Base-by-base conservation (phyloP, 495 filamentous ascomycete genomes). In the Daldinia caldariorum region DNA sequence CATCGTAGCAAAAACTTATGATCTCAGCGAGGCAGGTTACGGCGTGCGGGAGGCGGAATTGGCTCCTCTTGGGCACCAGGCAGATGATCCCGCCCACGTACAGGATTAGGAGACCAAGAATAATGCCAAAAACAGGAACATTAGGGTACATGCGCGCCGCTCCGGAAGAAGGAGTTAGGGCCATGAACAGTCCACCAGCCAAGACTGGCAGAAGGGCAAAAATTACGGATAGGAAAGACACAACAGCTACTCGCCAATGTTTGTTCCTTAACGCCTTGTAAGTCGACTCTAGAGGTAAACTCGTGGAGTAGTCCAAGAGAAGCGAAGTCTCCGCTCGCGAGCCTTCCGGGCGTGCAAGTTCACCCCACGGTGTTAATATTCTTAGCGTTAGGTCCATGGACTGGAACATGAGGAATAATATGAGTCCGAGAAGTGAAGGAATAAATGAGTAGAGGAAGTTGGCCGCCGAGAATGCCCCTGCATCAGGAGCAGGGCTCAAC, bases 361-460 rank as follows among this genome's bases (percentile, higher is more conserved):
- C 83, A 47, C 87, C 89, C 83, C 90, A 97, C 2, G 92, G 92
- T 70, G 90, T 85, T 5, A 97, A 81, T 34, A 90, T 85, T 53
- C 93, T 90, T 71, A 94, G 83, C 70, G 87, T 88, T 63, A 89
- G 81, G 77, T 96, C 92, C 63, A 97, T 84, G 12, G 89, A 83
- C 66, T 94, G 91, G 82, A 91, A 92, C 61, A 85, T 80, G 49
- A 97, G 89, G 79, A 92, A 94, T 26, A 94, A 78, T 29, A 92
- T 61, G 71, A 91, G 90, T 20, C 91, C 94, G 14, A 96, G 82
- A 1, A 93, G 63, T 1, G 89, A 88, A 0, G 94, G 94, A 57
- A 97, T 68, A 76, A 97, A 95, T 76, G 88, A 89, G 83, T 92
- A 97, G 56, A 96, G 79, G 81, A 97, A 97, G 78, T 96, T 91